These are phyloP conservation scores for Pseudonitzschia delicatissima DNA, from an alignment of 108 stramenopile species.

Conservation along the genomic window DNA sequence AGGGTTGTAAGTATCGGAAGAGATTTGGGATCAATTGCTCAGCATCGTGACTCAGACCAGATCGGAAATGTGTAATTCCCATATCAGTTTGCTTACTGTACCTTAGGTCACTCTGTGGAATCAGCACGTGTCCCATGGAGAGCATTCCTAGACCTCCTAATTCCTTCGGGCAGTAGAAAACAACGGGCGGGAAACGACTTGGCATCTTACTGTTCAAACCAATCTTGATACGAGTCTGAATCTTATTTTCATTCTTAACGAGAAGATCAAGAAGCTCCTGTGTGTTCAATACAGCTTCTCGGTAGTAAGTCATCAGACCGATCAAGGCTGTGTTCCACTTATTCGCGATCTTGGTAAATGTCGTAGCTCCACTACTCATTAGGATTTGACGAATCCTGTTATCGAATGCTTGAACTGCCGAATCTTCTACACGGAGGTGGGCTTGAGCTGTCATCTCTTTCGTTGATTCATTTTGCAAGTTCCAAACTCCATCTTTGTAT, in stretches of 20 bases:
- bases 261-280: conserved; percentile 96
- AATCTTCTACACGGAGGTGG: conserved; percentile 91
- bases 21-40: conserved; percentile 98
- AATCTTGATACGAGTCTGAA: conserved; percentile 99
- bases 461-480: conserved; percentile 97
- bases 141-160: conserved; percentile 99
- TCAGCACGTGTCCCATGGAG: conserved; percentile 98
- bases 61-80: conserved; percentile 98
- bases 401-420: conserved; percentile 92
- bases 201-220: conserved; percentile 99
- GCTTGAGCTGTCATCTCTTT: conserved; percentile 99
- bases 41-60: conserved; percentile 97
- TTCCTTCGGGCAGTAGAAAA: conserved; percentile 96
- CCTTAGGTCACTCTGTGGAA: conserved; percentile 97
- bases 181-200: conserved; percentile 88
- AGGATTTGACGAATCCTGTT: conserved; percentile 98
- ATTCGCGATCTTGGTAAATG: conserved; percentile 99
- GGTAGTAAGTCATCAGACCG: conserved; percentile 98
- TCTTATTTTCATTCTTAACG: conserved; percentile 99
- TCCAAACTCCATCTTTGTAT: conserved; percentile 99
- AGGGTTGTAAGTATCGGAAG: conserved; percentile 97
- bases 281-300: conserved; percentile 98
- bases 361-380: conserved; percentile 98
- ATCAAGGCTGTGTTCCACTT: conserved; percentile 98
- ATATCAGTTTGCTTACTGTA: conserved; percentile 99